Base-by-base conservation (phyloP, 2,329 filamentous ascomycete genomes). In the Nemania serpens region DNA sequence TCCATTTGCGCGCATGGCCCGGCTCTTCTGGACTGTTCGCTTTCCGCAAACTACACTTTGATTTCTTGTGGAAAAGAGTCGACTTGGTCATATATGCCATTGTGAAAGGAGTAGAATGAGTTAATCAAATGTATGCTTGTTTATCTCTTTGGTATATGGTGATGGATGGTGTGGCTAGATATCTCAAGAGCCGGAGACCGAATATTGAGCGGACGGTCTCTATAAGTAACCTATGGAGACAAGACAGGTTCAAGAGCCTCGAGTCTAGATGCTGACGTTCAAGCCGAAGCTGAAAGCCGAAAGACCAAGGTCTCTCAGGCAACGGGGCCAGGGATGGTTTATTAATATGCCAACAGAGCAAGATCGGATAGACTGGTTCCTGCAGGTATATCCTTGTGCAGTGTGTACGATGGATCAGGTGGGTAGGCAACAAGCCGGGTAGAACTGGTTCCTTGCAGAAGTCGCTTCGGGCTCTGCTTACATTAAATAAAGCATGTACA, bases 41-140 rank as follows among this genome's bases (percentile, higher is more conserved):
- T 49, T 66, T 66, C 43, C 64, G 48, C 49, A 58, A 50, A 36
- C 59, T 67, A 58, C 55, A 58, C 63, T 66, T 73, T 2, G 70
- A 71, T 50, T 68, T 73, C 60, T 66, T 70, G 54, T 70, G 67
- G 61, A 72, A 73, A 59, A 72, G 66, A 36, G 67, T 58, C 22
- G 68, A 61, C 57, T 61, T 61, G 9, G 48, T 46, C n/a, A 63
- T 52, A 46, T 42, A 56, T 29, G 54, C 58, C 65, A 69, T 69
- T 45, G 47, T 64, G 61, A 55, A 29, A 2, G 20, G 36, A 10
- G 12, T 25, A 48, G 58, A 10, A 43, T 51, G 37, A 13, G 37
- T 36, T 10, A 46, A 22, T 2, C 45, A 49, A 20, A 41, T n/a
- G 13, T 39, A 20, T 48, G 42, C n/a, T 10, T 34, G n/a, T 52